Evolutionary conservation across 2,329 filamentous ascomycete genomes (phyloP), one percentile per base, ranked within the genome.

Genomic region (Sarocladium kiliense): DNA sequence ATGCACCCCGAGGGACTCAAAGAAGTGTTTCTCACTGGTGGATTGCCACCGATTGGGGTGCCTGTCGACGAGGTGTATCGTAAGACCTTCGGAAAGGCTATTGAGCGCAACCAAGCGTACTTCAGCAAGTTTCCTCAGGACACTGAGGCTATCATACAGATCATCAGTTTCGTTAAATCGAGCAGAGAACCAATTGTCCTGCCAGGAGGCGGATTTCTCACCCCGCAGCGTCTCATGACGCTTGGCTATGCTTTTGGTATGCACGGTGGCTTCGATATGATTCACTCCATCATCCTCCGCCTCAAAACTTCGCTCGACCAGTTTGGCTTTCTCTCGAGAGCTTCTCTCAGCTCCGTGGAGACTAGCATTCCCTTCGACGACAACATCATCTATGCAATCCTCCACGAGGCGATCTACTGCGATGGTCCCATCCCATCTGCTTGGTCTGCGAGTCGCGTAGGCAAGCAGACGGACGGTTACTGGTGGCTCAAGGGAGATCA

Each of bases 331-430:
- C 73, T 97, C 58, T 91, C 87, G 0, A 79, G 84, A 18, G 83
- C 86, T 1, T 88, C 88, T 0, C 78, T 96, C 3, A 74, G 81
- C 3, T 75, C 79, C 0, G 74, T 96, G 23, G 91, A 96, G 67
- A 71, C 77, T 19, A 80, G 81, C 53, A 79, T 85, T 2, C 76
- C 79, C 2, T 91, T 91, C 64, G 91, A 97, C 64, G 80, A 82
- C 39, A 84, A 85, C 61, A 84, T 93, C 55, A 82, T 97, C 58
- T 97, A 97, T 67, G 87, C 89, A 23, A 77, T 97, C 37, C 74
- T 97, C 2, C 93, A 97, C 66, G 93, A 97, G 70, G 79, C 89
- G 7, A 87, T 92, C 62, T 97, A 97, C 75, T 93, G 88, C 68
- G 83, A 88, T 68, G 81, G 82, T 58, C 81, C 76, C 3, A 75